Percentiles rank a stretch among this genome's conserved stretches.
Conservation (phyloP, 2,329 filamentous ascomycete genomes). For the Hortaea werneckii region DNA sequence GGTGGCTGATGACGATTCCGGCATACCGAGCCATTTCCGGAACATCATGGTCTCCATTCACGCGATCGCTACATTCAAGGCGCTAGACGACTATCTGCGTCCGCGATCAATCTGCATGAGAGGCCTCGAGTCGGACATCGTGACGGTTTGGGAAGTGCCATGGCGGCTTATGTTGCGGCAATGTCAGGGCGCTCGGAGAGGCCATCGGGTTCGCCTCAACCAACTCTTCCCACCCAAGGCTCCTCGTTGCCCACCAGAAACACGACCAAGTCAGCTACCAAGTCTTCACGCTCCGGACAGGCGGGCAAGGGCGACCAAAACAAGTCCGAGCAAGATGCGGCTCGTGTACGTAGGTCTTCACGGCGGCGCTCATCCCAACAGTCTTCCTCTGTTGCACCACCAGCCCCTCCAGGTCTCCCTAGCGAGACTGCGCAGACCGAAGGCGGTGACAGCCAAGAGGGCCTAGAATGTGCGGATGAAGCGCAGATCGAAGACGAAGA, state of each 20-base stretch:
- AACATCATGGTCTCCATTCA: constrained; percentile 99
- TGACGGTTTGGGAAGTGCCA: constrained; percentile 54
- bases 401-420: constrained; percentile 6
- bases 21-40: constrained; percentile 76
- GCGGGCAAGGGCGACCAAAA: constrained; percentile 8
- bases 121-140: constrained; percentile 50
- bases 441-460: constrained; percentile 47
- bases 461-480: constrained; percentile 88
- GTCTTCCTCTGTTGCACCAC: constrained; percentile 2
- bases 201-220: constrained; percentile 21
- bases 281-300: constrained; percentile 16
- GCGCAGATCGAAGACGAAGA: constrained; percentile 68
- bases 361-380: constrained; percentile 21
- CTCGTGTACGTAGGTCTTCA: constrained; percentile 23
- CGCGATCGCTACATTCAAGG: constrained; percentile 95
- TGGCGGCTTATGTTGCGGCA: constrained; percentile 71
- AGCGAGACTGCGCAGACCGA: constrained; percentile 26
- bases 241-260: constrained; percentile 19
- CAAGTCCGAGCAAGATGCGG: constrained; percentile 13
- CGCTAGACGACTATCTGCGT: constrained; percentile 87
- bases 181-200: constrained; percentile 43
- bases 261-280: constrained; percentile 14
- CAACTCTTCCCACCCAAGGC: constrained; percentile 24
- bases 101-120: constrained; percentile 78
- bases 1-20: constrained; percentile 78